These are phyloP conservation scores for Cladochytrium replicatum DNA, from an alignment of 192 early-diverging fungal species.

Conservation along the genomic window DNA sequence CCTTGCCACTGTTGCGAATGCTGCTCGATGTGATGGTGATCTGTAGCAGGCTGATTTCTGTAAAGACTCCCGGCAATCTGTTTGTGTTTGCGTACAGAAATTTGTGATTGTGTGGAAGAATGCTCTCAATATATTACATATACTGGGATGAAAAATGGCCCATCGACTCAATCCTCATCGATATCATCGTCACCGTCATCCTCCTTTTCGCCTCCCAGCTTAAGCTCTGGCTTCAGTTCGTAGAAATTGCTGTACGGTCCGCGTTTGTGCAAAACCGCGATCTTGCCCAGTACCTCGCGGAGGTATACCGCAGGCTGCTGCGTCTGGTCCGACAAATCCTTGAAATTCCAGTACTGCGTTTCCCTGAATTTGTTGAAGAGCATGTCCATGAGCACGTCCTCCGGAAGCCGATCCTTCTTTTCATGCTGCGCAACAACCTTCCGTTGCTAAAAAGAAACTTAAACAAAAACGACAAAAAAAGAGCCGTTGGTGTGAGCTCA, in stretches of 20 bases:
- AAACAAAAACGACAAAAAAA: too few species aligned
- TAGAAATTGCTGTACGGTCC: constrained; percentile 75
- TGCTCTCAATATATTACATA: too few species aligned
- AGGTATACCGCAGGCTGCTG: constrained; percentile 74
- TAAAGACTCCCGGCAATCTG: too few species aligned
- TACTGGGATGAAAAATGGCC: not conserved
- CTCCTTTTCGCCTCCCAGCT: not conserved
- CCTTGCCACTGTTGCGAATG: too few species aligned
- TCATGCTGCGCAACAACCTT: constrained; percentile 45
- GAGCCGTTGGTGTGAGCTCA: too few species aligned
- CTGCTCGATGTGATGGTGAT: too few species aligned
- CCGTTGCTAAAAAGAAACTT: constrained; percentile 28
- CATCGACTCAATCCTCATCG: not conserved
- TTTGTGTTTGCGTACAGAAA: too few species aligned
- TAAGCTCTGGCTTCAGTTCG: constrained; percentile 75
- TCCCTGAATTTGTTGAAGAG: constrained; percentile 73
- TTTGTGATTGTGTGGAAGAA: too few species aligned
- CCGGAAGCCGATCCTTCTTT: constrained; percentile 75
- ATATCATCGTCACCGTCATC: constrained; percentile 4
- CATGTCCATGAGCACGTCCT: constrained; percentile 72
- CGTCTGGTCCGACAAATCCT: constrained; percentile 68
- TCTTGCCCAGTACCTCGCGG: constrained; percentile 72
- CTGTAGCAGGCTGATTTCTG: too few species aligned
- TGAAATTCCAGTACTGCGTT: constrained; percentile 76
- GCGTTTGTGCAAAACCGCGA: constrained; percentile 71